Evolutionary conservation across 257 asterid genomes (phyloP).

Genomic region (Fraxinus quadrangulata): DNA sequence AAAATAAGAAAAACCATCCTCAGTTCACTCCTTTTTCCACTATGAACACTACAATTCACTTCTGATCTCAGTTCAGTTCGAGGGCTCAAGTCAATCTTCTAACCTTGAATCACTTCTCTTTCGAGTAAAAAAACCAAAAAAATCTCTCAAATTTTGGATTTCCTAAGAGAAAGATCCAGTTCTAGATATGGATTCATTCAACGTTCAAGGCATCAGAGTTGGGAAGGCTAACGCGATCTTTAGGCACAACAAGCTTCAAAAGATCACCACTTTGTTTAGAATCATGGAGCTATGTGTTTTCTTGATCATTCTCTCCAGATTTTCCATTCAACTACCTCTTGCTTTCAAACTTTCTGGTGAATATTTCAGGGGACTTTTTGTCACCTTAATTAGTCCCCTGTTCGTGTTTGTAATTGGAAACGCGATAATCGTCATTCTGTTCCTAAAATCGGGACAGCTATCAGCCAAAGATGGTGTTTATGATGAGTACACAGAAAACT

Average conservation of each 20-base stretch:
- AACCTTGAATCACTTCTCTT: slow-evolving; percentile 29
- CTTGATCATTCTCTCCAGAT: slow-evolving; percentile 38
- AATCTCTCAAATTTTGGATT: not conserved
- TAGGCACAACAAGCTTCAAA: slow-evolving; percentile 26
- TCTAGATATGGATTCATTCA: slow-evolving; percentile 45
- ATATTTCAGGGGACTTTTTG: slow-evolving; percentile 44
- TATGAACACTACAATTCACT: slow-evolving; percentile 24
- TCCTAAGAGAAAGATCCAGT: not conserved
- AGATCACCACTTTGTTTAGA: slow-evolving; percentile 39
- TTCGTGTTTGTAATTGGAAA: slow-evolving; percentile 74
- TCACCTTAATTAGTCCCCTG: slow-evolving; percentile 46
- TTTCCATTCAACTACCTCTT: slow-evolving; percentile 39
- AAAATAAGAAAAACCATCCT: not conserved
- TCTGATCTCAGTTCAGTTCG: slow-evolving; percentile 15
- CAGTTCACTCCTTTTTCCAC: not conserved
- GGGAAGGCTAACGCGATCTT: slow-evolving; percentile 46
- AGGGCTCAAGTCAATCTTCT: slow-evolving; percentile 25
- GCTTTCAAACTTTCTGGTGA: slow-evolving; percentile 40
- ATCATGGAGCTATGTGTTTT: slow-evolving; percentile 37
- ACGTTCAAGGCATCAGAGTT: slow-evolving; percentile 31
- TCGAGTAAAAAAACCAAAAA: slow-evolving; percentile 15
- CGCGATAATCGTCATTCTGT: slow-evolving; percentile 57
- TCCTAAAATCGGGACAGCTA: slow-evolving; percentile 48
- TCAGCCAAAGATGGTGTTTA: slow-evolving; percentile 37
- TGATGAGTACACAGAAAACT: slow-evolving; percentile 54